Percentiles rank a stretch among this genome's conserved stretches.
phyloP scores from a whole-genome alignment of 2,329 filamentous ascomycete species.

The Huntiella decipiens region DNA sequence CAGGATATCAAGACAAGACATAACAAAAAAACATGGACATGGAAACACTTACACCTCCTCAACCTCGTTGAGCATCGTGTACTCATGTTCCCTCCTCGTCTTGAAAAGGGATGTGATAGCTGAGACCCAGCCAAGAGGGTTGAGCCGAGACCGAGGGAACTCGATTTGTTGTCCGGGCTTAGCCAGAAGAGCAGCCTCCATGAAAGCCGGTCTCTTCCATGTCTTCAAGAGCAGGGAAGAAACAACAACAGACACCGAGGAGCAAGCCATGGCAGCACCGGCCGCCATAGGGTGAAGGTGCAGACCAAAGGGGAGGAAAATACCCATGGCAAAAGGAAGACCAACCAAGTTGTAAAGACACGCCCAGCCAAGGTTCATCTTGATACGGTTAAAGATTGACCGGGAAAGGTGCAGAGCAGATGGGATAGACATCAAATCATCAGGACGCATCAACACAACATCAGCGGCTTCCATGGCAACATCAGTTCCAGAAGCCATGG shows the following conservation, averaged over 20 bases:
- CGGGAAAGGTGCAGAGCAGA: constrained; percentile 65
- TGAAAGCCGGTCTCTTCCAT: constrained; percentile 73
- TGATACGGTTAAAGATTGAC: constrained; percentile 80
- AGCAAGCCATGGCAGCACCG: constrained; percentile 81
- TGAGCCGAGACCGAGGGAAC: constrained; percentile 20
- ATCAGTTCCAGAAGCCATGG: constrained; percentile 80
- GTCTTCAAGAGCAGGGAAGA: constrained; percentile 70
- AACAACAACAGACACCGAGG: constrained; percentile 74
- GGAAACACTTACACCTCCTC: background rate
- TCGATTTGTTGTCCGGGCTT: constrained; percentile 27
- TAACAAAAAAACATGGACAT: background rate
- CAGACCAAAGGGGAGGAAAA: constrained; percentile 78
- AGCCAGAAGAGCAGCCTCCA: constrained; percentile 50
- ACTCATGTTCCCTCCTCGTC: background rate
- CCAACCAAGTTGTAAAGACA: constrained; percentile 85
- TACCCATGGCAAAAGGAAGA: constrained; percentile 87
- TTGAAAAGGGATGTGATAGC: background rate
- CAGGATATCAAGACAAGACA: no score
- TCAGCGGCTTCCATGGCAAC: constrained; percentile 96
- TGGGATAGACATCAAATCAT: constrained; percentile 84
- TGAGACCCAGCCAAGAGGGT: constrained; percentile 7
- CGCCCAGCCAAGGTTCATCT: constrained; percentile 80
- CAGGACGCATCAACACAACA: constrained; percentile 84
- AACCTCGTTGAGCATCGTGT: constrained; percentile 3
- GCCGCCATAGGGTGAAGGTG: constrained; percentile 88